Percentiles rank a stretch among this genome's conserved stretches.
Conservation (phyloP, 2,329 filamentous ascomycete species). For the Penicillium brevicompactum region DNA sequence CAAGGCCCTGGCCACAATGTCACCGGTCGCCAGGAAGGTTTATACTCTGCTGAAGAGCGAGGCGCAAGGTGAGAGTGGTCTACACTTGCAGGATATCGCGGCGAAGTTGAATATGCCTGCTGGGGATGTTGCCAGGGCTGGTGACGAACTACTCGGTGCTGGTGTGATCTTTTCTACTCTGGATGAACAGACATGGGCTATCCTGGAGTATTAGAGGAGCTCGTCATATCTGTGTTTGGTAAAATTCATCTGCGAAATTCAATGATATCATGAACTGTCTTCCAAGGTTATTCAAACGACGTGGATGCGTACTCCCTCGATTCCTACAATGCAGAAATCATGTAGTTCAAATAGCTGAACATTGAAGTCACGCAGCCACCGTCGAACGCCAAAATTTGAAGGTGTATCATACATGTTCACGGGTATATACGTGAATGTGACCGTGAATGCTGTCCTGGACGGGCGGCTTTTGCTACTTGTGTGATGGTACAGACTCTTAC, state of each 20-base stretch:
- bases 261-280: slow-evolving; percentile 30
- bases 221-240: slow-evolving; percentile 33
- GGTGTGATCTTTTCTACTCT: slow-evolving; percentile 88
- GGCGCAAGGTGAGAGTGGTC: slow-evolving; percentile 75
- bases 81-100: slow-evolving; percentile 79
- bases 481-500: not conserved
- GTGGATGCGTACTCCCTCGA: not conserved
- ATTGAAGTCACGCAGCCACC: not conserved
- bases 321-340: not conserved
- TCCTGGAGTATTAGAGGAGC: slow-evolving; percentile 60
- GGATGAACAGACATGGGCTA: slow-evolving; percentile 88
- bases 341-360: not conserved
- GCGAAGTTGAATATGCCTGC: slow-evolving; percentile 65
- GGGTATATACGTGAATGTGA: no score
- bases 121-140: slow-evolving; percentile 72
- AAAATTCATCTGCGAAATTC: slow-evolving; percentile 13
- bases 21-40: slow-evolving; percentile 66
- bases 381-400: not conserved
- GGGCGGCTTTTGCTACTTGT: no score
- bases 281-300: not conserved
- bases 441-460: no score
- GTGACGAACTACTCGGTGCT: slow-evolving; percentile 74
- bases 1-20: slow-evolving; percentile 52
- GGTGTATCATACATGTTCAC: no score
- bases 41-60: slow-evolving; percentile 69